Percentiles rank a stretch among this genome's conserved stretches.
Evolutionary conservation across 208 protist genomes (phyloP).

Genomic region (Endotrypanum monterogeii): DNA sequence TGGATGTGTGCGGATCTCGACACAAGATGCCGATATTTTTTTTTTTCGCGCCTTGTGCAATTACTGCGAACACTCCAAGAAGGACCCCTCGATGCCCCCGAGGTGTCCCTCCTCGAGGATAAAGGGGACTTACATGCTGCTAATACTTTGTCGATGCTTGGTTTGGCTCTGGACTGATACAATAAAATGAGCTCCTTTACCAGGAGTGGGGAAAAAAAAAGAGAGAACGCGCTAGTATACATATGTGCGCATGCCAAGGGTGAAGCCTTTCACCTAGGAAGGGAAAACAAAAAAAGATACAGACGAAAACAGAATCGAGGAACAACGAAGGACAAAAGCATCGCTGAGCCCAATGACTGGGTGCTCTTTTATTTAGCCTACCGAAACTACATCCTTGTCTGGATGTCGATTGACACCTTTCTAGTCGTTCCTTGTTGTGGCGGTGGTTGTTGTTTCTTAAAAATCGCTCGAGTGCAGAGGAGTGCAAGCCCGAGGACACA

Average conservation of each 20-base stretch:
- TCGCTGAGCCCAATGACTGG: not conserved
- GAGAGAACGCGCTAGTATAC: slow-evolving; percentile 3
- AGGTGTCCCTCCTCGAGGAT: not conserved
- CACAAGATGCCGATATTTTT: not conserved
- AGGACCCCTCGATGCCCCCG: not conserved
- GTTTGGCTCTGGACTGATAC: not conserved
- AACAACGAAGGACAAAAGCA: not conserved
- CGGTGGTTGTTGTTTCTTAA: too few species aligned
- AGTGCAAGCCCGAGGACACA: not conserved
- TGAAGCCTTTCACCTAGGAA: not conserved
- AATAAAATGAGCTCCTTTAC: not conserved
- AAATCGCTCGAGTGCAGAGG: not conserved
- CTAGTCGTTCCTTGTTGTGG: not conserved
- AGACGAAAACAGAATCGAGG: not conserved
- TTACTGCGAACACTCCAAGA: not conserved
- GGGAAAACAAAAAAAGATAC: not conserved
- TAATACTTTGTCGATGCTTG: not conserved
- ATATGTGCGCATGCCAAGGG: slow-evolving; percentile 2
- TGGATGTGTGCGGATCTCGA: not conserved
- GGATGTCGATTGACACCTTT: not conserved
- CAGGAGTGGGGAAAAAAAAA: not conserved
- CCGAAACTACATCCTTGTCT: not conserved
- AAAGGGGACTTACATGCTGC: not conserved
- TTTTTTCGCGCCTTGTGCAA: not conserved
- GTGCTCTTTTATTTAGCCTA: not conserved